These are phyloP conservation scores for Pilasporangium apinafurcum DNA, from an alignment of 352 stramenopile genomes.

Conservation along the genomic window DNA sequence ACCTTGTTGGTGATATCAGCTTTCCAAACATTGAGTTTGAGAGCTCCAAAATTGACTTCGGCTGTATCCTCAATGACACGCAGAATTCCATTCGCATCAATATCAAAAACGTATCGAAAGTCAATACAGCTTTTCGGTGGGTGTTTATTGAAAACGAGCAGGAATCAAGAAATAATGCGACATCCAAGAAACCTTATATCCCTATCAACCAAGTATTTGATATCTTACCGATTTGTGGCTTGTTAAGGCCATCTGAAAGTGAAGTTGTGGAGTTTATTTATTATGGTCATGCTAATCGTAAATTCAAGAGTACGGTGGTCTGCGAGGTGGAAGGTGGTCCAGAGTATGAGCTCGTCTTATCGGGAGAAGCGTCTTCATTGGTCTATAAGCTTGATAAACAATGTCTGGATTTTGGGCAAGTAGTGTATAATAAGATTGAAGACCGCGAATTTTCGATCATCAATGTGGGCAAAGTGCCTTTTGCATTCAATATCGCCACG, in stretches of 20 bases:
- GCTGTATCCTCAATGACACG: slow-evolving; percentile 94
- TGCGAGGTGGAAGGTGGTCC: slow-evolving; percentile 93
- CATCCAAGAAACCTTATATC: slow-evolving; percentile 79
- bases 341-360: slow-evolving; percentile 88
- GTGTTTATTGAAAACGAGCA: slow-evolving; percentile 93
- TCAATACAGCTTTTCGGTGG: slow-evolving; percentile 88
- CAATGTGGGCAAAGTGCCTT: slow-evolving; percentile 92
- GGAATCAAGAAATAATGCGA: slow-evolving; percentile 46
- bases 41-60: slow-evolving; percentile 88
- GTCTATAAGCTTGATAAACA: slow-evolving; percentile 89
- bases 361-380: slow-evolving; percentile 89
- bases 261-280: slow-evolving; percentile 93
- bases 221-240: slow-evolving; percentile 89
- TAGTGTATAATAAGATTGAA: slow-evolving; percentile 91
- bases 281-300: slow-evolving; percentile 90
- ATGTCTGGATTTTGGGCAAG: slow-evolving; percentile 90
- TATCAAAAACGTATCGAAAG: slow-evolving; percentile 89
- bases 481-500: slow-evolving; percentile 65
- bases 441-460: slow-evolving; percentile 90
- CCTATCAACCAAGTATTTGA: slow-evolving; percentile 94
- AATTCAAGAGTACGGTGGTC: slow-evolving; percentile 84
- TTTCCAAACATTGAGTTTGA: slow-evolving; percentile 95
- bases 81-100: slow-evolving; percentile 83
- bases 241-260: slow-evolving; percentile 80
- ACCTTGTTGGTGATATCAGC: slow-evolving; percentile 88